Base-by-base conservation (phyloP, 768 basidiomycete genomes). In the Butyriboletus loyo region DNA sequence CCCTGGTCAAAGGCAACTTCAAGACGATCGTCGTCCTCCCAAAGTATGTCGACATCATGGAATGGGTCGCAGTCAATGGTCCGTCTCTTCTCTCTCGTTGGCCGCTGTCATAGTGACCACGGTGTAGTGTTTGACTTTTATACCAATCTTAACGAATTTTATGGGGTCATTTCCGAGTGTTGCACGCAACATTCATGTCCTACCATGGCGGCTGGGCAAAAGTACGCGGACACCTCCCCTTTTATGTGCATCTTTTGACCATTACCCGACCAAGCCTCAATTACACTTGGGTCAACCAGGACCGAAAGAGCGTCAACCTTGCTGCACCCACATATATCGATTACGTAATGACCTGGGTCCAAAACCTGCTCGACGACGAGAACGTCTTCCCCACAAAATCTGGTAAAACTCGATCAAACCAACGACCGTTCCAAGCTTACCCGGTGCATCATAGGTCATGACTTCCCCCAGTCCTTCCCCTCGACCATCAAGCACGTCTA, bases 51-150 rank as follows among this genome's bases (percentile, higher is more conserved):
- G 92, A 96, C 66, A 86, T 92, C 52, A 95, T 92, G 80, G 94
- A 97, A 67, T 97, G 94, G 94, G 94, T 96, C 27, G 94, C 93
- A 11, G 88, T 93, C 38, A 96, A 96, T 64, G 83, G 94, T 96
- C 62, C 66, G 86, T 80, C 49, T 14, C 17, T n/a, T n/a, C 27
- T 13, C 15, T 7, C 6, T 13, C 14, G 0, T 28, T 24, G 32
- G 1, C 22, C 1, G 21, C 28, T 17, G 22, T 19, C 30, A 8
- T 25, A 5, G 3, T 38, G 43, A 63, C 13, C 22, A 30, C 17
- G 5, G 7, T 17, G 0, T 51, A 98, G 96, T 98, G 41, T 96
- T 89, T 63, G 96, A 98, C 72, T 97, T 98, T 71, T 98, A 96
- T 69, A 90, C 89, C 66, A 98, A 97, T 69, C 77, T 98, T 60